Conservation (phyloP, 2,329 filamentous ascomycete species). For the Didymella lethalis region DNA sequence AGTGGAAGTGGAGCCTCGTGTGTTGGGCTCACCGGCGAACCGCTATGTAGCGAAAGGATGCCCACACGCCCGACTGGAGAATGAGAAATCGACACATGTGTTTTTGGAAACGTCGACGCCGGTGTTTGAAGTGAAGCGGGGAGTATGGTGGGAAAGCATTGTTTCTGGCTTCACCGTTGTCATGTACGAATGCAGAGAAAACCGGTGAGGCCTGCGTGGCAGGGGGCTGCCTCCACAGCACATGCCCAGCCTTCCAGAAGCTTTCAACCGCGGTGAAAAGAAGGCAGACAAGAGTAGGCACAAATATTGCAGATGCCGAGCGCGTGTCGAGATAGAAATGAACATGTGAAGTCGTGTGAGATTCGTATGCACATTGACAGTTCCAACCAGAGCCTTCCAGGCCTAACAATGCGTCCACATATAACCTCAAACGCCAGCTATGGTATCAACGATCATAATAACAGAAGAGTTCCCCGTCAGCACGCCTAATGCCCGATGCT, state of each 20-base stretch:
- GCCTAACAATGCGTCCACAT: not conserved
- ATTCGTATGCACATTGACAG: conserved; percentile 8
- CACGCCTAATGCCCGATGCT: conserved; percentile 31
- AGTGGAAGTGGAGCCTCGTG: not conserved
- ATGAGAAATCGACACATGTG: conserved; percentile 7
- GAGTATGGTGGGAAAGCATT: not conserved
- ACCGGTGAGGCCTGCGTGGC: not conserved
- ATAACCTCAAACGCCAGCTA: conserved; percentile 6
- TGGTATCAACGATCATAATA: conserved; percentile 14
- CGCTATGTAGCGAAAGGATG: conserved; percentile 2
- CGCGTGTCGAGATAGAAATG: too few species aligned
- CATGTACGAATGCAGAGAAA: not conserved
- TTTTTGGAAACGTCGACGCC: conserved; percentile 2
- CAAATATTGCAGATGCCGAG: not conserved
- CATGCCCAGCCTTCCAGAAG: not conserved
- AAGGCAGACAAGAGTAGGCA: not conserved
- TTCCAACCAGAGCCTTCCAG: not conserved
- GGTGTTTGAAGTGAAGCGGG: conserved; percentile 1
- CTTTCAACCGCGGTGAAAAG: not conserved
- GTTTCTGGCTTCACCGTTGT: conserved; percentile 1
- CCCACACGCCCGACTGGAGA: not conserved
- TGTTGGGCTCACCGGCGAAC: conserved; percentile 3
- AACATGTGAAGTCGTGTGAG: not conserved
- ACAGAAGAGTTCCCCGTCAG: not conserved
- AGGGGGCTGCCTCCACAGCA: not conserved